Conservation (phyloP, 2,329 filamentous ascomycete genomes). For the Colletotrichum sp. region DNA sequence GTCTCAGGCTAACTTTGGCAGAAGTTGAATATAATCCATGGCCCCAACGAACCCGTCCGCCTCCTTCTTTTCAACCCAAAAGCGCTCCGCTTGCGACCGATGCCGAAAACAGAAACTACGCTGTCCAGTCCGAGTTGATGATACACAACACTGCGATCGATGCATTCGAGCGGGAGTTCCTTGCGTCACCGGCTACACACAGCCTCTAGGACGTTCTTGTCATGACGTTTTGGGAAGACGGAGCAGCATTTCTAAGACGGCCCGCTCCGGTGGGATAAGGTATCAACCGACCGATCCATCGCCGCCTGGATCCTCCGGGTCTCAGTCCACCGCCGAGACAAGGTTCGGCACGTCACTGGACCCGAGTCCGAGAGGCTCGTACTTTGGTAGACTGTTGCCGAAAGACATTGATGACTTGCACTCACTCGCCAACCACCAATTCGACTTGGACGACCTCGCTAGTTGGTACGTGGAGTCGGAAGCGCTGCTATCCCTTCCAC, state of each 20-base stretch:
- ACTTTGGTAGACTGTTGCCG: background rate
- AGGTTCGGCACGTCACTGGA: background rate
- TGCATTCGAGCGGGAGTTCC: background rate
- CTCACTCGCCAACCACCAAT: background rate
- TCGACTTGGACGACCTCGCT: background rate
- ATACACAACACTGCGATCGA: background rate
- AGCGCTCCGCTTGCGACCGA: background rate
- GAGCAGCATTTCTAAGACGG: background rate
- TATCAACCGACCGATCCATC: background rate
- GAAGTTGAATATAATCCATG: background rate
- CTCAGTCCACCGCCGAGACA: background rate
- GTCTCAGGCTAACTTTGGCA: background rate
- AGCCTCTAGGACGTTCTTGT: background rate
- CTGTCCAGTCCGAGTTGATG: background rate
- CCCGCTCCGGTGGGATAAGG: background rate
- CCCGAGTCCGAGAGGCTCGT: background rate
- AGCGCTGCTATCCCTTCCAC: background rate
- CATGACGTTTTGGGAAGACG: background rate
- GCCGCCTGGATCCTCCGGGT: background rate
- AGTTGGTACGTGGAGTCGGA: background rate
- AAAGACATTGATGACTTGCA: background rate
- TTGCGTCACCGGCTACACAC: background rate
- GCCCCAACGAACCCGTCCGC: background rate
- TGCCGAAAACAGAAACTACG: background rate
- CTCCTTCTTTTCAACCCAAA: background rate